phyloP scores from a whole-genome alignment of 768 basidiomycete species.

The Calocera cornea region DNA sequence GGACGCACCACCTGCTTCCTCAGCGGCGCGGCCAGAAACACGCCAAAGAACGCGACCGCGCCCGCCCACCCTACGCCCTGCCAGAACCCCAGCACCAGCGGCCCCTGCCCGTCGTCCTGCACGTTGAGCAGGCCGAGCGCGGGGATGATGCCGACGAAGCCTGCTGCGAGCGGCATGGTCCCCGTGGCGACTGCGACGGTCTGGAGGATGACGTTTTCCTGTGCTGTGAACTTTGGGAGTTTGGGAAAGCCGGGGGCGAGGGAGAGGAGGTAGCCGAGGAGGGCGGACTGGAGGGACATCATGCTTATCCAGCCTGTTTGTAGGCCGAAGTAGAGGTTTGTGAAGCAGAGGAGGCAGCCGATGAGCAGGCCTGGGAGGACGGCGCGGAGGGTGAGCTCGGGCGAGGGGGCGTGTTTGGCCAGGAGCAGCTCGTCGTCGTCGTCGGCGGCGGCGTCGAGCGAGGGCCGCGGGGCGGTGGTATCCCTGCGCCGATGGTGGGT shows the following conservation, averaged over 20 bases:
- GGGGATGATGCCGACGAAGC: constrained; percentile 87
- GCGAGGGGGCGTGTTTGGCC: background rate
- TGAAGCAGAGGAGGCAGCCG: constrained; percentile 79
- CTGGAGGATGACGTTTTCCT: constrained; percentile 88
- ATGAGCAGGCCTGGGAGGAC: constrained; percentile 68
- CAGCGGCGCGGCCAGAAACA: constrained; percentile 91
- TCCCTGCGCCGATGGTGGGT: background rate
- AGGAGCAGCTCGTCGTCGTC: background rate
- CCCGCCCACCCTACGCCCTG: constrained; percentile 74
- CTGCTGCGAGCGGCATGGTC: constrained; percentile 70
- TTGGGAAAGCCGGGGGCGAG: constrained; percentile 39
- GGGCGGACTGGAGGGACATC: constrained; percentile 92
- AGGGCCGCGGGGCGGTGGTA: background rate
- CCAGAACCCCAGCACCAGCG: constrained; percentile 61
- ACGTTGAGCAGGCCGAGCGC: constrained; percentile 68
- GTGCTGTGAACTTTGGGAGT: constrained; percentile 55
- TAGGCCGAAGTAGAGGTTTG: constrained; percentile 77
- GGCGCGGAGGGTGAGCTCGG: constrained; percentile 30
- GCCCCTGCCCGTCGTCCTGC: constrained; percentile 58
- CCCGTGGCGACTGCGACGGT: constrained; percentile 95
- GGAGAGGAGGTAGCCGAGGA: constrained; percentile 82
- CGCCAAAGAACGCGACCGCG: constrained; percentile 89
- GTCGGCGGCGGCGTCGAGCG: background rate
- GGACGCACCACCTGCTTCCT: constrained; percentile 78
- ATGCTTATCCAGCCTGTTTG: constrained; percentile 87